These are phyloP conservation scores for Dioscorea dumetorum DNA, from an alignment of 106 monocot species.

Conservation along the genomic window DNA sequence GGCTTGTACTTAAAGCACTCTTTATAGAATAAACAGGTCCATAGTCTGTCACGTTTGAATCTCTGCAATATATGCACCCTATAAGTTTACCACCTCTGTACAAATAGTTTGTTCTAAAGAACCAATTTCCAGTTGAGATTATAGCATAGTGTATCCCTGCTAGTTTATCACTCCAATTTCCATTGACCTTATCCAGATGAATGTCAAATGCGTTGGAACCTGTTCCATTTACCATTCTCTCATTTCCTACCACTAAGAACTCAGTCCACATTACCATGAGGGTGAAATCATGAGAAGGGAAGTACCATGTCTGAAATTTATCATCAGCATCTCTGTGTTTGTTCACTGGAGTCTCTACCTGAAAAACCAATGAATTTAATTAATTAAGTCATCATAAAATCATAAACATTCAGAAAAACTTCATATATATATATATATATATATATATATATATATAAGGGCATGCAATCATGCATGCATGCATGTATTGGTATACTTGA, in stretches of 20 bases:
- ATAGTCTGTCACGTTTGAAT: constrained; percentile 8
- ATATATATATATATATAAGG: background rate
- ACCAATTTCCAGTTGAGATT: constrained; percentile 70
- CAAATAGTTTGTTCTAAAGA: constrained; percentile 53
- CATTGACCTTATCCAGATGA: constrained; percentile 43
- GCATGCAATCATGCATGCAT: background rate
- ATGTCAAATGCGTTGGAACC: constrained; percentile 30
- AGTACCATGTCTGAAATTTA: constrained; percentile 39
- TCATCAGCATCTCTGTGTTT: constrained; percentile 24
- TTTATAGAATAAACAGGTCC: constrained; percentile 17
- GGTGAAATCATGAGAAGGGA: constrained; percentile 55
- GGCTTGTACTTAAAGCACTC: constrained; percentile 23
- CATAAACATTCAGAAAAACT: background rate
- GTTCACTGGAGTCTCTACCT: constrained; percentile 37
- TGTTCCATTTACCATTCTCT: constrained; percentile 30
- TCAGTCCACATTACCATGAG: constrained; percentile 56
- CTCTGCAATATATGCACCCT: constrained; percentile 55
- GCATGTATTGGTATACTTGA: constrained; percentile 14
- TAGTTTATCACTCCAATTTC: constrained; percentile 31
- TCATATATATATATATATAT: background rate
- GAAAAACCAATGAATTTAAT: background rate
- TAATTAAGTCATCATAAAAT: background rate
- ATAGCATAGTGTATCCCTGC: constrained; percentile 34
- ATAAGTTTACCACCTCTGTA: constrained; percentile 22
- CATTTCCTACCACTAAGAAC: constrained; percentile 29